A percentile compares a stretch with the other conserved stretches of the same genome.
phyloP scores from a whole-genome alignment of 768 basidiomycete species.

The Kwoniella sp. region DNA sequence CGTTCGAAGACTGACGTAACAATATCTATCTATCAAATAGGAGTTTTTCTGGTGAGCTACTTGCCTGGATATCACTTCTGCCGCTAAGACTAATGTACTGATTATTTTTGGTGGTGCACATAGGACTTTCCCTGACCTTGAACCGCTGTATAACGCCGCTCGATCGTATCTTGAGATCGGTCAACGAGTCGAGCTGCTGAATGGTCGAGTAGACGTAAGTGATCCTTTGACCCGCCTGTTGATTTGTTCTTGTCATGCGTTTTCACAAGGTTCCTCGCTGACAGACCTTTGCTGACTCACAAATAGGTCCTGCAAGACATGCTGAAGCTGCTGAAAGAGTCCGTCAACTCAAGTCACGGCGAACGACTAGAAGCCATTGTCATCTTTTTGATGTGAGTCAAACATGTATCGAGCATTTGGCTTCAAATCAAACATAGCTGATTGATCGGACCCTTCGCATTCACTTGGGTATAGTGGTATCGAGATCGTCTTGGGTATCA shows the following conservation, averaged over 20 bases:
- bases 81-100: neutral
- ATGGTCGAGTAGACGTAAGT: constrained; percentile 85
- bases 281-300: too few relatives aligned
- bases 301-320: constrained; percentile 94
- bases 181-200: constrained; percentile 87
- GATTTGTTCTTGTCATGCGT: neutral
- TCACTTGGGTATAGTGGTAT: constrained; percentile 26
- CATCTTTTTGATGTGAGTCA: constrained; percentile 85
- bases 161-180: constrained; percentile 93
- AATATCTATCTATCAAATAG: constrained; percentile 56
- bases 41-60: constrained; percentile 90
- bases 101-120: neutral
- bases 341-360: constrained; percentile 84
- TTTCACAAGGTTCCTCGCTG: too few relatives aligned
- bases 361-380: constrained; percentile 92
- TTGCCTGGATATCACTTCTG: too few relatives aligned
- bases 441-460: neutral
- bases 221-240: neutral
- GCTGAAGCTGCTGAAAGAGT: constrained; percentile 91
- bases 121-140: constrained; percentile 89
- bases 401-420: too few relatives aligned
- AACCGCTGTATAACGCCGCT: constrained; percentile 91
- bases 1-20: constrained; percentile 18
- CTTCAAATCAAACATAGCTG: too few relatives aligned
- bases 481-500: constrained; percentile 75